These are phyloP conservation scores for Tephrocybe sp. DNA, from an alignment of 768 basidiomycete genomes.

Conservation along the genomic window DNA sequence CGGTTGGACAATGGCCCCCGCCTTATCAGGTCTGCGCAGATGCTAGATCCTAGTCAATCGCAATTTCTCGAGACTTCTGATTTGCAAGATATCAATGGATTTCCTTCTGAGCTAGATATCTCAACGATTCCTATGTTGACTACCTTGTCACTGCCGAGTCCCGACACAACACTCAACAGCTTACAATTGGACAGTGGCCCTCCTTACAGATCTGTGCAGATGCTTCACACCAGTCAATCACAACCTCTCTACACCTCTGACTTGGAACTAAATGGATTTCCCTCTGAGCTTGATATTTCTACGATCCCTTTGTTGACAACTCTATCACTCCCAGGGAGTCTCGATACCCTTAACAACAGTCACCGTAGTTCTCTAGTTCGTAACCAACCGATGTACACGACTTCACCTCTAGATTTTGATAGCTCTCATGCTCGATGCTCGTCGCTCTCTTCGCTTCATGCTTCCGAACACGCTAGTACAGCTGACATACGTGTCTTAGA, in stretches of 20 bases:
- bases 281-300: slow-evolving; percentile 20
- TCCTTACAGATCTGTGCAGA: no score
- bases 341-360: slow-evolving; percentile 13
- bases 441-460: slow-evolving; percentile 9
- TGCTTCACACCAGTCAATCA: not conserved
- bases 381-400: not conserved
- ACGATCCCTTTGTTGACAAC: slow-evolving; percentile 21
- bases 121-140: slow-evolving; percentile 23
- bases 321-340: slow-evolving; percentile 24
- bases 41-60: slow-evolving; percentile 10
- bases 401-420: slow-evolving; percentile 1
- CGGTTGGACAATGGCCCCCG: not conserved
- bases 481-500: slow-evolving; percentile 11
- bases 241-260: slow-evolving; percentile 1
- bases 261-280: slow-evolving; percentile 13
- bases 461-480: slow-evolving; percentile 10
- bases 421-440: not conserved
- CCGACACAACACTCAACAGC: no score
- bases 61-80: slow-evolving; percentile 7
- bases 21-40: not conserved
- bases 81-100: slow-evolving; percentile 10
- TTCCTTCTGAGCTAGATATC: slow-evolving; percentile 22
- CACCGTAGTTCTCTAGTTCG: slow-evolving; percentile 8
- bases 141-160: slow-evolving; percentile 19
- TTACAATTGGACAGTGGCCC: no score